phyloP scores from a whole-genome alignment of 2,329 filamentous ascomycete species.

The Trichothecium sympodiale region DNA sequence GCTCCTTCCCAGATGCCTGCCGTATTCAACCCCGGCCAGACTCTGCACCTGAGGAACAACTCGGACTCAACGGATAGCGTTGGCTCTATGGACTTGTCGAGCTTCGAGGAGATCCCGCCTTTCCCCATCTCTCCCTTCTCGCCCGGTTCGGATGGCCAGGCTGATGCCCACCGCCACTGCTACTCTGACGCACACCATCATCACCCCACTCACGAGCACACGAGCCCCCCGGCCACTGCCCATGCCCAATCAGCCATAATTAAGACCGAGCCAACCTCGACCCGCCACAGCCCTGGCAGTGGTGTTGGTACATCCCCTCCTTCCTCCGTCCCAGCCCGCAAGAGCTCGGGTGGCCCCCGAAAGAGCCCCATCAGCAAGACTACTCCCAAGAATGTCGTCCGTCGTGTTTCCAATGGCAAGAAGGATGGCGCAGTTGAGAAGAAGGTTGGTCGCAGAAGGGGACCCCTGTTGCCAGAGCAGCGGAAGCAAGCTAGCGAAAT shows the following conservation, averaged over 20 bases:
- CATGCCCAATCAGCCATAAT: conserved; percentile 24
- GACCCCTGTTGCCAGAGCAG: conserved; percentile 84
- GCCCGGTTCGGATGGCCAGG: conserved; percentile 65
- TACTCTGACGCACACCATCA: conserved; percentile 35
- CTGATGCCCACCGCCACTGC: conserved; percentile 50
- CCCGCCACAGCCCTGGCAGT: conserved; percentile 48
- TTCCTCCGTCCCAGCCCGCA: conserved; percentile 48
- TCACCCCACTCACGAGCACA: conserved; percentile 30
- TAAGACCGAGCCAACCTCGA: conserved; percentile 35
- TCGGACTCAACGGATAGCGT: conserved; percentile 75
- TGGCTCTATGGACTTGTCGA: conserved; percentile 57
- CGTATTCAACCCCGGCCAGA: conserved; percentile 88
- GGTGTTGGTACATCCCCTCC: conserved; percentile 51
- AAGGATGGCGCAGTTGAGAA: conserved; percentile 74
- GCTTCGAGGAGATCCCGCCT: conserved; percentile 65
- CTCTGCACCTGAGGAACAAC: conserved; percentile 74
- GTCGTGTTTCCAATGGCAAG: conserved; percentile 66
- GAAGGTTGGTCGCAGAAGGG: conserved; percentile 82
- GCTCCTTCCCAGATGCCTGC: conserved; percentile 44
- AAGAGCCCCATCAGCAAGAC: conserved; percentile 75
- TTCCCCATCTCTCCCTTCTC: conserved; percentile 75
- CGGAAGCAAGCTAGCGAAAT: conserved; percentile 95
- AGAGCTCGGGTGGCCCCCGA: conserved; percentile 58
- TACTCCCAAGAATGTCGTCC: conserved; percentile 67
- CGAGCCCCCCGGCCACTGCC: conserved; percentile 62